Evolutionary conservation across 2,329 filamentous ascomycete genomes (phyloP).

Genomic region (Pseudopithomyces maydicus): DNA sequence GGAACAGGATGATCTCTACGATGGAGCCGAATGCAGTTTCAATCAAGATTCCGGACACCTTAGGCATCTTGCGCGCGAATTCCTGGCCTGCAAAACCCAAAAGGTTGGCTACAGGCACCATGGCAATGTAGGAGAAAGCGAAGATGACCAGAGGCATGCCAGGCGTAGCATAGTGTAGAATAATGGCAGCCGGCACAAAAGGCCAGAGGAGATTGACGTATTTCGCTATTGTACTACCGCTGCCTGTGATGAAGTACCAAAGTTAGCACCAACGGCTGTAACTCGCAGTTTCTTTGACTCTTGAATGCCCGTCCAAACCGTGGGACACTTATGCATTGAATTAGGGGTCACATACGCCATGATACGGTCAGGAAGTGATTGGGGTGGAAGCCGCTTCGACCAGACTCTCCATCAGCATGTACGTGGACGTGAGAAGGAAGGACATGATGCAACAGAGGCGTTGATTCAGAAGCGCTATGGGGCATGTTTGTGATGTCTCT

Average conservation of each 20-base stretch:
- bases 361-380: conserved; percentile 66
- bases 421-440: conserved; percentile 46
- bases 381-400: conserved; percentile 67
- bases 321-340: too few relatives aligned
- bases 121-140: conserved; percentile 72
- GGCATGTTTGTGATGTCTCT: conserved; percentile 13
- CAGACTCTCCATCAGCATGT: conserved; percentile 67
- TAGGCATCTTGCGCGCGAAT: conserved; percentile 73
- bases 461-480: conserved; percentile 27
- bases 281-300: too few relatives aligned
- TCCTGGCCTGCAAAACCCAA: conserved; percentile 76
- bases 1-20: conserved; percentile 81
- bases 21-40: conserved; percentile 68
- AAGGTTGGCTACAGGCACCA: conserved; percentile 76
- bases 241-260: conserved; percentile 32
- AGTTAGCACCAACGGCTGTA: too few relatives aligned
- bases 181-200: conserved; percentile 72
- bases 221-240: conserved; percentile 67
- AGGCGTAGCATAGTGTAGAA: conserved; percentile 59
- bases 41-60: conserved; percentile 68
- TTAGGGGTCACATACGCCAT: conserved; percentile 47
- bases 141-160: conserved; percentile 68
- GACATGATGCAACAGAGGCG: conserved; percentile 37
- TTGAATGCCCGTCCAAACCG: too few relatives aligned
- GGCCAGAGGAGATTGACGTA: conserved; percentile 76